Evolutionary conservation across 2,329 filamentous ascomycete species (phyloP).

Genomic region (Cercospora sojina): DNA sequence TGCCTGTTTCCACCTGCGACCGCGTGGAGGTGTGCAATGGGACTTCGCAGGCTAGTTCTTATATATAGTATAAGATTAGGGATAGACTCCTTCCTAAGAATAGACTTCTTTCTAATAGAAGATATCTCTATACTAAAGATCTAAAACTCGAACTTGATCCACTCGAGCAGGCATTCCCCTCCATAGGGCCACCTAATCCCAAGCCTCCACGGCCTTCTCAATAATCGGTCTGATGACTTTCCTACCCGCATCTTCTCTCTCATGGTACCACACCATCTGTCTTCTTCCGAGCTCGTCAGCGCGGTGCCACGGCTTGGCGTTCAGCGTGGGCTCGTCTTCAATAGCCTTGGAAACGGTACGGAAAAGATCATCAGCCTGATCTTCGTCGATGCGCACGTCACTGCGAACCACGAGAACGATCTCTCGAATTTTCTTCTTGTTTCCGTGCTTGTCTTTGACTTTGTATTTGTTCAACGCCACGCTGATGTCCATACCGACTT

Average conservation of each 20-base stretch:
- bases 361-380: conserved; percentile 47
- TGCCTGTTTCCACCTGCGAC: no score
- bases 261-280: conserved; percentile 51
- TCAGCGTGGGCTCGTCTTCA: conserved; percentile 42
- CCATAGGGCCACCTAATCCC: conserved; percentile 36
- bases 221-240: conserved; percentile 50
- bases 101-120: no score
- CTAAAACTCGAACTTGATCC: no score
- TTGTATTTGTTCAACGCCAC: conserved; percentile 51
- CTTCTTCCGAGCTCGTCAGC: conserved; percentile 43
- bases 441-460: conserved; percentile 39
- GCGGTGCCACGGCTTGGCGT: conserved; percentile 47
- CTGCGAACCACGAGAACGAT: conserved; percentile 48
- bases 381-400: conserved; percentile 47
- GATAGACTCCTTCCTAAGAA: no score
- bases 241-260: conserved; percentile 40
- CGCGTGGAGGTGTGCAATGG: no score
- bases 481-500: conserved; percentile 47
- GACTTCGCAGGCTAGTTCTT: no score
- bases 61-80: no score
- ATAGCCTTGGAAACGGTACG: conserved; percentile 43
- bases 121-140: no score
- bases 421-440: conserved; percentile 50
- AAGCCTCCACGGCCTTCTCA: conserved; percentile 45
- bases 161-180: not conserved